Conservation (phyloP, 2,329 filamentous ascomycete species). For the Mycocentrospora acerina region DNA sequence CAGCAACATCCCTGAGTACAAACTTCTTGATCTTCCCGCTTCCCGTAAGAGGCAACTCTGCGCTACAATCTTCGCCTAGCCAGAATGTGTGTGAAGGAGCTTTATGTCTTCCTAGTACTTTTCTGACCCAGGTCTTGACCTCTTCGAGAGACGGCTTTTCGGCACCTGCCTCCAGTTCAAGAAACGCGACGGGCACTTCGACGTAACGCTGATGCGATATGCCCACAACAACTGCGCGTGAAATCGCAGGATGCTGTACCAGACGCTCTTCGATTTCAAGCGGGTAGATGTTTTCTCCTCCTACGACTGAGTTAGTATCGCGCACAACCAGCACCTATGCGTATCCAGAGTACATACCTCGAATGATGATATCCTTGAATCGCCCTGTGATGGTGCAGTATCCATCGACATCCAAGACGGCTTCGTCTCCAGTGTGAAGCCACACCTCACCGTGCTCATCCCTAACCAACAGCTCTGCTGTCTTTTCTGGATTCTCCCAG, state of each 20-base stretch:
- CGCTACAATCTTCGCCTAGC: constrained; percentile 57
- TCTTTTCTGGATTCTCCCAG: constrained; percentile 72
- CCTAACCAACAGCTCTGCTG: constrained; percentile 68
- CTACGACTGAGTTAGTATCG: constrained; percentile 16
- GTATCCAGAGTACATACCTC: constrained; percentile 48
- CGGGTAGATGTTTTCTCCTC: constrained; percentile 56
- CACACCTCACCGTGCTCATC: constrained; percentile 58
- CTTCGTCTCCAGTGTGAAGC: constrained; percentile 45
- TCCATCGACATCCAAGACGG: constrained; percentile 45
- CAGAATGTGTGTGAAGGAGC: constrained; percentile 75
- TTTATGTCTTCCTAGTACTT: constrained; percentile 45
- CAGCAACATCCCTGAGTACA: constrained; percentile 33
- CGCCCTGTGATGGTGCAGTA: constrained; percentile 73
- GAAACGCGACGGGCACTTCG: constrained; percentile 70
- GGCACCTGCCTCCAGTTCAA: constrained; percentile 37
- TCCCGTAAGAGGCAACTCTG: constrained; percentile 44
- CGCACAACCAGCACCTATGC: not conserved
- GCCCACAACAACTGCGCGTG: constrained; percentile 68
- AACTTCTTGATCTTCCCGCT: constrained; percentile 51
- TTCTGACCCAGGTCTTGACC: constrained; percentile 41
- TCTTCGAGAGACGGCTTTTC: constrained; percentile 34
- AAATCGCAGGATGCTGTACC: constrained; percentile 62
- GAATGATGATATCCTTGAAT: constrained; percentile 79
- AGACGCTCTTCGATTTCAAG: constrained; percentile 75
- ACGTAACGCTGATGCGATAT: constrained; percentile 71